These are phyloP conservation scores for Obba rivulosa DNA, from an alignment of 768 basidiomycete genomes.

Conservation along the genomic window DNA sequence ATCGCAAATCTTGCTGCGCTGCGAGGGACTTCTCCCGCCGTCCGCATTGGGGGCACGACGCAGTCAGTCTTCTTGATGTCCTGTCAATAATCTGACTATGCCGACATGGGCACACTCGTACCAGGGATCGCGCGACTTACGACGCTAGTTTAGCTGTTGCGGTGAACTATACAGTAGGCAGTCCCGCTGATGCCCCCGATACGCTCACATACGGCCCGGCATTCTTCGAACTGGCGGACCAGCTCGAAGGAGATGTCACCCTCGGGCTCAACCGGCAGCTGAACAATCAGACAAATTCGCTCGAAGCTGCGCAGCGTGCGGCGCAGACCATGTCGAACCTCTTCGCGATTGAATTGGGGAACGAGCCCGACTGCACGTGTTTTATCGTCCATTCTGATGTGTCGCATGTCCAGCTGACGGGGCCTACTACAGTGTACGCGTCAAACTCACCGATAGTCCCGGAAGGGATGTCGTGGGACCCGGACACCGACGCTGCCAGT, in stretches of 20 bases:
- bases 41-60: constrained; percentile 35
- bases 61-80: constrained; percentile 22
- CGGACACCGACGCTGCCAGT: constrained; percentile 26
- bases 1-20: constrained; percentile 26
- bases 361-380: constrained; percentile 33
- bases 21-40: constrained; percentile 27
- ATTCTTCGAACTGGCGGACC: constrained; percentile 26
- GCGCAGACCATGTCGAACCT: constrained; percentile 28
- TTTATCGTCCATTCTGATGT: background rate
- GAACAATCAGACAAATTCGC: constrained; percentile 30
- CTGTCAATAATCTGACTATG: background rate
- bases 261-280: constrained; percentile 34
- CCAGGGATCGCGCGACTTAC: constrained; percentile 36
- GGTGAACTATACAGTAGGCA: constrained; percentile 33
- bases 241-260: constrained; percentile 29
- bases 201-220: constrained; percentile 27
- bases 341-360: constrained; percentile 32
- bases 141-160: constrained; percentile 24
- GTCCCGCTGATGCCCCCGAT: constrained; percentile 29
- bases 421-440: constrained; percentile 21
- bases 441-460: constrained; percentile 27
- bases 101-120: background rate
- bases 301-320: constrained; percentile 27
- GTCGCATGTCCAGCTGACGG: background rate
- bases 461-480: constrained; percentile 26